Base-by-base conservation (phyloP, 169 alveolate species). In the Cryptosporidium tyzzeri region DNA sequence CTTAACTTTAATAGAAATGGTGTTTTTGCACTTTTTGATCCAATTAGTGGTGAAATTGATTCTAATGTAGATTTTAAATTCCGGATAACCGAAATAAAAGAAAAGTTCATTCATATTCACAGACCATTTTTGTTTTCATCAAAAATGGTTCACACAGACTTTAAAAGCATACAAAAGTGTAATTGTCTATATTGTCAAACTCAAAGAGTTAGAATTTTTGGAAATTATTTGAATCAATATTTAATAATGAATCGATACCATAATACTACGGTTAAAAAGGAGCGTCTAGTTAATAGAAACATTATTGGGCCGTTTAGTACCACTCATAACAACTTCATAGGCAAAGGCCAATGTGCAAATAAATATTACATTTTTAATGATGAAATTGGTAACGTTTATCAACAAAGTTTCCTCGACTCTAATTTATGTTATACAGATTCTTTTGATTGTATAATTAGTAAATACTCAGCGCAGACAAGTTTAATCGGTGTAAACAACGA, bases 301-400 rank as follows among this genome's bases (percentile, higher is more conserved):
- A 16, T 73, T 12, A 73, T 73, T 8, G 86, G 86, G 18, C 86
- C 86, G 7, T 14, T 73, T 0, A 70, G 21, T 41, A 8, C 48
- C 62, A 14, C 10, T 26, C 5, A 26, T 41, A 35, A 2, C 4
- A 51, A 48, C 9, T 10, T 29, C 31, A 8, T n/a, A 23, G 41
- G 48, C 8, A 41, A 18, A 41, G 16, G 18, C 0, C 33, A 31
- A 5, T n/a, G 18, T n/a, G 9, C 29, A 45, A 3, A 48, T 5
- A 70, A 31, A 31, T 73, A 51, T 12, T 73, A 73, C 23, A 55
- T 73, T n/a, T 73, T 73, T 59, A 73, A 58, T 21, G 86, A 73
- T 39, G 51, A 51, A 5, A n/a, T 55, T 58, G 86, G 86, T 8
- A 73, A 73, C 31, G 53, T 73, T 10, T 59, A 73, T 35, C 86